Evolutionary conservation across 345 rosid species (phyloP).

Genomic region (Pseudoturritis turrita): DNA sequence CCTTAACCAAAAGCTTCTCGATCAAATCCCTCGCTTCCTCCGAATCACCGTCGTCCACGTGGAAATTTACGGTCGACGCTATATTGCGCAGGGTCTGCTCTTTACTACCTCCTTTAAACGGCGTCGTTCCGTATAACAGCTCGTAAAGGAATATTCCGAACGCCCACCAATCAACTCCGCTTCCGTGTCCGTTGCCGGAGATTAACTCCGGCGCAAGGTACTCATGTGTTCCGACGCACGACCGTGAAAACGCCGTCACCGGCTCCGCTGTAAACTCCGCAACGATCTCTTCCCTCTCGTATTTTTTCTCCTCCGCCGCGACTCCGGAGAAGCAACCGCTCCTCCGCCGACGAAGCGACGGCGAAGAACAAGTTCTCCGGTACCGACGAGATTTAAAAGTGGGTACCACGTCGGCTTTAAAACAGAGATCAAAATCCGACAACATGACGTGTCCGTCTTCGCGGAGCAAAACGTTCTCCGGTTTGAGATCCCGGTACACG

Average conservation of each 20-base stretch:
- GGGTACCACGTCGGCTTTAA: conserved; percentile 55
- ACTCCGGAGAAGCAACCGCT: conserved; percentile 33
- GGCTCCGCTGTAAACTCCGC: conserved; percentile 66
- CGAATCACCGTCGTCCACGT: conserved; percentile 30
- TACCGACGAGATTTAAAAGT: conserved; percentile 32
- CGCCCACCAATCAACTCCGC: conserved; percentile 98
- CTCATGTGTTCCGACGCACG: conserved; percentile 94
- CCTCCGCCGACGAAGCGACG: conserved; percentile 10
- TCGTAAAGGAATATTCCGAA: conserved; percentile 76
- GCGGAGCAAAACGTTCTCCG: conserved; percentile 79
- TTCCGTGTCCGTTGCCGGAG: conserved; percentile 74
- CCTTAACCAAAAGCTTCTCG: conserved; percentile 67
- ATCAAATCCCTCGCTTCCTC: conserved; percentile 71
- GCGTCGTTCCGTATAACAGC: conserved; percentile 65
- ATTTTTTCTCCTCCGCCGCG: background rate
- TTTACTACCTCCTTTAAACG: conserved; percentile 70
- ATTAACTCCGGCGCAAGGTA: conserved; percentile 89
- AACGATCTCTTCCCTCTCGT: conserved; percentile 23
- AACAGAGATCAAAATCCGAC: conserved; percentile 77
- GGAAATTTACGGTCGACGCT: conserved; percentile 38
- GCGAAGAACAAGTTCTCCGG: conserved; percentile 20
- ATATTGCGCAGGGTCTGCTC: conserved; percentile 77
- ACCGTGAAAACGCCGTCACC: conserved; percentile 49
- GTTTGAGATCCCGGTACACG: conserved; percentile 83
- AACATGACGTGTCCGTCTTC: conserved; percentile 84